Percentiles rank a stretch among this genome's conserved stretches.
Evolutionary conservation across 2,329 filamentous ascomycete species (phyloP).

Genomic region (Fusarium sp.): DNA sequence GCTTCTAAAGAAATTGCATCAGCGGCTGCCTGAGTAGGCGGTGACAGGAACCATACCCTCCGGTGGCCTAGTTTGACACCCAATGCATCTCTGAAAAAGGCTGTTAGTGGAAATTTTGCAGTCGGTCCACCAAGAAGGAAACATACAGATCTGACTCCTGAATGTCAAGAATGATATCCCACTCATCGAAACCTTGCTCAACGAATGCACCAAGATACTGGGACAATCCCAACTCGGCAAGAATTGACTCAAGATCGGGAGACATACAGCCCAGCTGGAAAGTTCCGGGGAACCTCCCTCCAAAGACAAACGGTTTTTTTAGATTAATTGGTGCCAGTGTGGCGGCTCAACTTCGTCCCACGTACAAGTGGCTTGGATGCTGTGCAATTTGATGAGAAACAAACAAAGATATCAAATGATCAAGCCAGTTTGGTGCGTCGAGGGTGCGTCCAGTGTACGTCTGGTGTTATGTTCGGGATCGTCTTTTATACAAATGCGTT

Average conservation of each 20-base stretch:
- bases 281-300: conserved; percentile 22
- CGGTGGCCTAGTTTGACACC: conserved; percentile 84
- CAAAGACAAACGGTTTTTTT: conserved; percentile 4
- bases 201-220: conserved; percentile 80
- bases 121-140: background rate
- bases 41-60: conserved; percentile 65
- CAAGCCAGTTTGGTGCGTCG: background rate
- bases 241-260: conserved; percentile 70
- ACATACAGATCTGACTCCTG: conserved; percentile 84
- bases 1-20: conserved; percentile 64
- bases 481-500: background rate
- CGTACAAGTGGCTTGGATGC: background rate
- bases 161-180: conserved; percentile 85
- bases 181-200: conserved; percentile 85
- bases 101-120: conserved; percentile 31
- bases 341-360: conserved; percentile 10
- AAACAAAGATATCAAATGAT: background rate
- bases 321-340: conserved; percentile 34
- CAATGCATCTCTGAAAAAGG: conserved; percentile 68
- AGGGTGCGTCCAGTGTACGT: background rate
- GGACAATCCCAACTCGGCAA: conserved; percentile 80
- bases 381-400: background rate
- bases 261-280: conserved; percentile 53
- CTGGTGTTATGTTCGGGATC: background rate
- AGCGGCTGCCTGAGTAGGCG: conserved; percentile 2